Percentiles rank a stretch among this genome's conserved stretches.
Evolutionary conservation across 2,329 filamentous ascomycete genomes (phyloP).

Genomic region (Sporothrix inflata): DNA sequence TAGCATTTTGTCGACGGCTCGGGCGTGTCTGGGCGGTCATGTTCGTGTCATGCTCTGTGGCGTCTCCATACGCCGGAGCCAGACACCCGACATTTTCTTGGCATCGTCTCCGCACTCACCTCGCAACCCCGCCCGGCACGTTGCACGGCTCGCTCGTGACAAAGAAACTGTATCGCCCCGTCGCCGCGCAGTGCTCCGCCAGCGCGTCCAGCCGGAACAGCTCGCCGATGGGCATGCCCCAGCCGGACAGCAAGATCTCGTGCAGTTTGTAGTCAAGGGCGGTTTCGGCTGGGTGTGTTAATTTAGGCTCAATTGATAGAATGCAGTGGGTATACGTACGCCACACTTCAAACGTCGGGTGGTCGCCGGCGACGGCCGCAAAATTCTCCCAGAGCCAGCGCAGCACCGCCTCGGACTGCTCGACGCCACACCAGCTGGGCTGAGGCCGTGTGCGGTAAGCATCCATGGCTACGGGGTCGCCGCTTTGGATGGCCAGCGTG

Average conservation of each 20-base stretch:
- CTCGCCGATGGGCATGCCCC: conserved; percentile 43
- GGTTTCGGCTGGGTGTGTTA: no score
- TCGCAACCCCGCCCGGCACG: conserved; percentile 55
- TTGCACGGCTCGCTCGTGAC: conserved; percentile 63
- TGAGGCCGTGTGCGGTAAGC: background rate
- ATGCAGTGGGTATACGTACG: no score
- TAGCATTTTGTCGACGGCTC: background rate
- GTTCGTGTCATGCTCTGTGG: background rate
- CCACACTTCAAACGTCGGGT: conserved; percentile 55
- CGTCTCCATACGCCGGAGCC: background rate
- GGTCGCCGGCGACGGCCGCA: conserved; percentile 59
- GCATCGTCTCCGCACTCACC: conserved; percentile 30
- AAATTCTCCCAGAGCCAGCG: conserved; percentile 63
- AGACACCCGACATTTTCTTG: background rate
- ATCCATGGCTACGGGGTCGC: background rate
- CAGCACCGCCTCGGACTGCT: conserved; percentile 52
- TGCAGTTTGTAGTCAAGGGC: conserved; percentile 23
- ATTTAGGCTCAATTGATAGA: no score
- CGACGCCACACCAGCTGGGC: conserved; percentile 47
- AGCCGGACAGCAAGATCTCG: conserved; percentile 31
- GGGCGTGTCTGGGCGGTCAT: background rate
- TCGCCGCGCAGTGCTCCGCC: conserved; percentile 55
- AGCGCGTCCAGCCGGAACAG: conserved; percentile 51
- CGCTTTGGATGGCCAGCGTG: background rate
- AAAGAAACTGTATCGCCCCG: conserved; percentile 62